Percentiles rank a stretch among this genome's conserved stretches.
Conservation (phyloP, 345 rosid species). For the Orychophragmus violaceus region DNA sequence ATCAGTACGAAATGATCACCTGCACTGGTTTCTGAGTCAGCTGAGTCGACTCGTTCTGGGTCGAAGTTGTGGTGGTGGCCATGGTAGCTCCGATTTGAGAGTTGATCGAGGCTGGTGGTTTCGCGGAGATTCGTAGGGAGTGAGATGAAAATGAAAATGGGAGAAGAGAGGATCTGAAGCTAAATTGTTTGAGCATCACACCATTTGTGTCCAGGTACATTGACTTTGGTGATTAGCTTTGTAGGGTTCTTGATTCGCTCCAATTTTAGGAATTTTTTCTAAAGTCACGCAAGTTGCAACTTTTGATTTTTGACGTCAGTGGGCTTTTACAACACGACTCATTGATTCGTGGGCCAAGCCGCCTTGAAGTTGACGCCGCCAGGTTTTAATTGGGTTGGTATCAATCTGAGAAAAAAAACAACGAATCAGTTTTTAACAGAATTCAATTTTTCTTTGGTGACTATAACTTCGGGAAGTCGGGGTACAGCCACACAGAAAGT, state of each 20-base stretch:
- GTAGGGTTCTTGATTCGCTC: no score
- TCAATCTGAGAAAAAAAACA: neutral
- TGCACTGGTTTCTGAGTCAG: conserved; percentile 34
- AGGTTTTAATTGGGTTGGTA: neutral
- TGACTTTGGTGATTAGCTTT: no score
- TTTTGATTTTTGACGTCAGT: neutral
- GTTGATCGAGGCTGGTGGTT: neutral
- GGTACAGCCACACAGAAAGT: no score
- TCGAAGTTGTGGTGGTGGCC: conserved; percentile 16
- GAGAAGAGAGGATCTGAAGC: conserved; percentile 24
- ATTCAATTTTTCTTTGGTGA: no score
- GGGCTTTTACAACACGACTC: conserved; percentile 7
- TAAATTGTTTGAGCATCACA: neutral
- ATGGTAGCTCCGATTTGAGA: conserved; percentile 28
- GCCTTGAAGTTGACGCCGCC: neutral
- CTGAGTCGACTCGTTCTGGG: conserved; percentile 27
- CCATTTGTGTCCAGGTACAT: neutral
- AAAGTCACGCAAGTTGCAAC: no score
- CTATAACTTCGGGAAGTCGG: no score
- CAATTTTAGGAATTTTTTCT: no score
- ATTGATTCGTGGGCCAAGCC: conserved; percentile 20
- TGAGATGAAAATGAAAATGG: neutral
- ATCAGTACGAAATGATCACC: conserved; percentile 22
- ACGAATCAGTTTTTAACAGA: neutral
- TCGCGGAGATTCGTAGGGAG: neutral